Evolutionary conservation across 805 yeast genomes (phyloP).

Genomic region (Huiozyma naganishii): DNA sequence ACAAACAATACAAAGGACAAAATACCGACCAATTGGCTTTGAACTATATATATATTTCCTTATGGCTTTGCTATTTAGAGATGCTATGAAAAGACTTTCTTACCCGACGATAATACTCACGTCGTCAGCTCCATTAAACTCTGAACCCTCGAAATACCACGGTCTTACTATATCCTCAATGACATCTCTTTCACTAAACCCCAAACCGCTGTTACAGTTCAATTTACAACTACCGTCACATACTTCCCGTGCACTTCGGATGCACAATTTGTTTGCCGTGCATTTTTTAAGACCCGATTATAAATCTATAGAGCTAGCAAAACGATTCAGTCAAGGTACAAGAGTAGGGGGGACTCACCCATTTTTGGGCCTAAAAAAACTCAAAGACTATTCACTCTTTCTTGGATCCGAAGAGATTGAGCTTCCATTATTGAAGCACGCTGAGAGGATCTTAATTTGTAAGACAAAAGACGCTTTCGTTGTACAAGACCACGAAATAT

Average conservation of each 20-base stretch:
- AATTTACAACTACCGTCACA: slow-evolving; percentile 80
- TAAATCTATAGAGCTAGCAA: slow-evolving; percentile 47
- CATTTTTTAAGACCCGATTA: slow-evolving; percentile 60
- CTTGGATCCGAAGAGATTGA: slow-evolving; percentile 12
- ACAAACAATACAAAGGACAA: no score
- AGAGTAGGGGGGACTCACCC: slow-evolving; percentile 36
- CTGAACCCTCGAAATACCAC: slow-evolving; percentile 12
- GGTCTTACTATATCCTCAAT: slow-evolving; percentile 86
- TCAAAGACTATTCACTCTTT: slow-evolving; percentile 21
- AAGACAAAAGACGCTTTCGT: slow-evolving; percentile 39
- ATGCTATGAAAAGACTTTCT: slow-evolving; percentile 35
- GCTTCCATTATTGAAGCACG: slow-evolving; percentile 47
- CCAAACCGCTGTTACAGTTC: slow-evolving; percentile 72
- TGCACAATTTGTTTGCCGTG: slow-evolving; percentile 50
- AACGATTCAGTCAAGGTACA: slow-evolving; percentile 49
- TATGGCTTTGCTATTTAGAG: slow-evolving; percentile 3
- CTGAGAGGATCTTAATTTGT: slow-evolving; percentile 57
- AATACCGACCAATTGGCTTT: no score
- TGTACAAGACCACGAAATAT: slow-evolving; percentile 81
- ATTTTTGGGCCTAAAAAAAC: slow-evolving; percentile 33
- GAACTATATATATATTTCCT: no score
- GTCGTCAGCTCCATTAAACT: slow-evolving; percentile 30
- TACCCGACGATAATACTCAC: slow-evolving; percentile 52
- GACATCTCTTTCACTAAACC: slow-evolving; percentile 67
- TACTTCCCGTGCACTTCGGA: slow-evolving; percentile 58